Percentiles rank a stretch among this genome's conserved stretches.
Evolutionary conservation across 345 rosid genomes (phyloP).

Genomic region (Eucalyptus dawsonii): DNA sequence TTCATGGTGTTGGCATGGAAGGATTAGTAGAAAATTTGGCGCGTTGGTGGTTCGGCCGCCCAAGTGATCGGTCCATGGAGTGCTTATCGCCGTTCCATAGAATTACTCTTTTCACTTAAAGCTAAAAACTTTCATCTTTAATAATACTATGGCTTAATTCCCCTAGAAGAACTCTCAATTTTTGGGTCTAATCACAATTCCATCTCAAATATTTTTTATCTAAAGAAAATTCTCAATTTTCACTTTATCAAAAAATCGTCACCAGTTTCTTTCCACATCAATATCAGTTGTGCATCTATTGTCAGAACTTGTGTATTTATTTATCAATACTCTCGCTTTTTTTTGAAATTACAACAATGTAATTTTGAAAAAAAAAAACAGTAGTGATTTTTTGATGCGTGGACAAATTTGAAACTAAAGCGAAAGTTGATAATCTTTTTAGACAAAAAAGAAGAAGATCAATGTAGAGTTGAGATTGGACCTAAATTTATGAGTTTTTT

Average conservation of each 20-base stretch:
- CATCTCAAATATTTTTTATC: neutral
- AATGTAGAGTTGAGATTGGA: neutral
- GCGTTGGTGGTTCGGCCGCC: neutral
- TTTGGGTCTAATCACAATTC: neutral
- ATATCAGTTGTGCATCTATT: rapidly evolving
- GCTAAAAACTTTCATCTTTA: neutral
- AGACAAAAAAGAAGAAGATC: neutral
- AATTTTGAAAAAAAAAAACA: neutral
- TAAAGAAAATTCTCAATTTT: neutral
- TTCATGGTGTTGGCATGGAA: neutral
- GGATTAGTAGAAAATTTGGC: neutral
- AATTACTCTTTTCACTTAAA: neutral
- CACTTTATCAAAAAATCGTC: rapidly evolving
- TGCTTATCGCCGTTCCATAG: neutral
- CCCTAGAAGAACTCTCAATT: neutral
- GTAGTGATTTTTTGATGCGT: rapidly evolving
- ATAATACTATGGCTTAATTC: neutral
- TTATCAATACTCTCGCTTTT: neutral
- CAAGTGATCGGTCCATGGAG: neutral
- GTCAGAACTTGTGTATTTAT: rapidly evolving
- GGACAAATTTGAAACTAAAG: neutral
- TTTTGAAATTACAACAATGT: neutral
- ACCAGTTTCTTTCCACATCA: neutral
- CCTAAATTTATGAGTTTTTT: neutral
- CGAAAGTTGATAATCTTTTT: neutral